These are phyloP conservation scores for Micromonas pusilla DNA, from an alignment of 139 green algal genomes.

Conservation along the genomic window DNA sequence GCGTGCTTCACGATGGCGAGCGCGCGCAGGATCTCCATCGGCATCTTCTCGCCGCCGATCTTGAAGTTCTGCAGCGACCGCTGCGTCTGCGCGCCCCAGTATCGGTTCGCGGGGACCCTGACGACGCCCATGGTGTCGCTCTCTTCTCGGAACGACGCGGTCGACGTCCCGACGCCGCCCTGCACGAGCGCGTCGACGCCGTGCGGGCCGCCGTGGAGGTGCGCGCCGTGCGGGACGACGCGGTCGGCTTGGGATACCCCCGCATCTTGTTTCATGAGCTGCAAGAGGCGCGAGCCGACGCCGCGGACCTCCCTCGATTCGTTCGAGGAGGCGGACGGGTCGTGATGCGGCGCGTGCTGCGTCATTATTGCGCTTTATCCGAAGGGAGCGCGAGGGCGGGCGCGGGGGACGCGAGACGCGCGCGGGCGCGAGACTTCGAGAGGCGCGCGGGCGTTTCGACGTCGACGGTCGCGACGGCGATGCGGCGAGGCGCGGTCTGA, in stretches of 20 bases:
- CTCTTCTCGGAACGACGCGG: slow-evolving; percentile 41
- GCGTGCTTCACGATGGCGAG: slow-evolving; percentile 83
- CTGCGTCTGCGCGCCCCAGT: slow-evolving; percentile 98
- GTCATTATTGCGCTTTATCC: too few relatives aligned
- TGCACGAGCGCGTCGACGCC: too few relatives aligned
- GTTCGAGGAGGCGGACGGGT: too few relatives aligned
- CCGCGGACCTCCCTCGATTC: too few relatives aligned
- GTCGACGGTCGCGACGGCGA: too few relatives aligned
- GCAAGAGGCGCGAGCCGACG: background rate
- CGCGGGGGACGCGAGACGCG: too few relatives aligned
- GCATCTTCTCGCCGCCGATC: slow-evolving; percentile 95
- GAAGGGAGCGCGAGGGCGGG: too few relatives aligned
- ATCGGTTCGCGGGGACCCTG: slow-evolving; percentile 76
- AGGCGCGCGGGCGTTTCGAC: too few relatives aligned
- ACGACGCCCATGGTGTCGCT: slow-evolving; percentile 79
- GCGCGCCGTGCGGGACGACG: background rate
- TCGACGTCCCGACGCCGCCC: background rate
- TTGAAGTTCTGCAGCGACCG: slow-evolving; percentile 92
- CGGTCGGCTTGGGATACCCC: background rate
- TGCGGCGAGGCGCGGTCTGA: too few relatives aligned
- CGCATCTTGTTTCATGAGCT: background rate
- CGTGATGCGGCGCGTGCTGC: too few relatives aligned
- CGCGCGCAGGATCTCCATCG: slow-evolving; percentile 75
- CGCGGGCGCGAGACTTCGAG: too few relatives aligned
- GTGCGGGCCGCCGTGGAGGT: background rate